Base-by-base conservation (phyloP, 73 alveolate species). In the Tetrahymena thermophila region DNA sequence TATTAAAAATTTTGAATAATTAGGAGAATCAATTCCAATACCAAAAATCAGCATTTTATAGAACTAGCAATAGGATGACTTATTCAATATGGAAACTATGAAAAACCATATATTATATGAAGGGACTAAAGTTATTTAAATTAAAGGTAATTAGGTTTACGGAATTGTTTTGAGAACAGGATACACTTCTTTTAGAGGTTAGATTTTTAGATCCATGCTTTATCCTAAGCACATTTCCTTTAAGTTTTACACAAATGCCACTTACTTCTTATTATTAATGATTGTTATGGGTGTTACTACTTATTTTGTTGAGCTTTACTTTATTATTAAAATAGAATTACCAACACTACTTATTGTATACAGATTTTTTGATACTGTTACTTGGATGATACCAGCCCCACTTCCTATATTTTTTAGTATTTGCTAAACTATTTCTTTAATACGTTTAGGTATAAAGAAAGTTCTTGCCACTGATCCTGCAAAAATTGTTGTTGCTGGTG, bases 221-320 rank as follows among this genome's bases (percentile, higher is more conserved):
- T 96, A 56, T 96, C 99, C 99, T 35, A 97, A 97, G 93, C 97
- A 97, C 35, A 96, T 85, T 34, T 97, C 96, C 38, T 98, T 97
- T 96, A 96, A 94, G 23, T 98, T 98, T 96, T 97, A 97, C 35
- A 44, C 56, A 94, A 98, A 98, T 95, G 85, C 98, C 25, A 96
- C 97, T 44, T 95, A 96, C 93, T 98, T 97, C 94, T 95, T 98
- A 89, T 34, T 37, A 8, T 28, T 34, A 28, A 37, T 89, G 55
- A 96, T 94, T 25, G 94, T 97, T 40, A 94, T 98, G 98, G 98
- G 98, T 35, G 95, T 96, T 25, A 85, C 97, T 44, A 95, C 98
- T 34, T 97, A 97, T 94, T 94, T 55, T n/a, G 83, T 97, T 42
- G 85, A 97, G 3, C 94, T 98, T 55, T 97, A 97, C 43, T 94